Percentiles rank a stretch among this genome's conserved stretches.
phyloP scores from a whole-genome alignment of 148 eudicot species.

The Rhododendron ferrugineum region DNA sequence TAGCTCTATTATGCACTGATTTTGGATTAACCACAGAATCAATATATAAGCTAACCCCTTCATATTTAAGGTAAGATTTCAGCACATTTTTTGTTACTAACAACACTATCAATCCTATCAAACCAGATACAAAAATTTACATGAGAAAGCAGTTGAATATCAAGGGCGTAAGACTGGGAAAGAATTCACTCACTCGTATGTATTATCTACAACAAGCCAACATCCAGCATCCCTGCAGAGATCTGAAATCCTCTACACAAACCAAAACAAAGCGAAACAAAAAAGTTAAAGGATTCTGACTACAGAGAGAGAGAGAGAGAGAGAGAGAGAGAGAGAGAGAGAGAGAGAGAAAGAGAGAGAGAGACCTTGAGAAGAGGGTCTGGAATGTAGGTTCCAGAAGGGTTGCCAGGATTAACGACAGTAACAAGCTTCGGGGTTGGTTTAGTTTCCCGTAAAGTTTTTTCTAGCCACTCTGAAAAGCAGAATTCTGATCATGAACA shows the following conservation, averaged over 20 bases:
- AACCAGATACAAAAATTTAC: neutral
- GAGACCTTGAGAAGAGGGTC: constrained; percentile 83
- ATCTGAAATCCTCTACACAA: constrained; percentile 78
- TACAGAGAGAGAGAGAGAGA: neutral
- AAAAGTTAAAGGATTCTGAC: constrained; percentile 15
- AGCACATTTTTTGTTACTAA: neutral
- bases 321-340: constrained; percentile 19
- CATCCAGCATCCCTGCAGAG: constrained; percentile 78
- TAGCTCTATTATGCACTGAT: neutral
- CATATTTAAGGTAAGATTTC: neutral
- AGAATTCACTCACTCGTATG: constrained; percentile 80
- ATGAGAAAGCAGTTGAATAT: neutral
- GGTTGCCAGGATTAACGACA: constrained; percentile 98
- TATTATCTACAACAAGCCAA: constrained; percentile 98
- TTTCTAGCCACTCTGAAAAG: constrained; percentile 80
- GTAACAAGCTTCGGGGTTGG: constrained; percentile 98
- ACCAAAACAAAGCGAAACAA: constrained; percentile 9
- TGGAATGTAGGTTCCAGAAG: constrained; percentile 96
- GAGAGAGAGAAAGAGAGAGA: constrained; percentile 17
- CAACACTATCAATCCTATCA: neutral
- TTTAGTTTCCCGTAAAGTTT: constrained; percentile 51
- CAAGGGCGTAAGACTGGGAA: neutral
- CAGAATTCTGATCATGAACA: constrained; percentile 6
- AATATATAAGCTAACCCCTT: neutral
- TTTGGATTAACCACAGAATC: neutral